Evolutionary conservation across 2,329 filamentous ascomycete genomes (phyloP).

Genomic region (Nemania bipapillata): DNA sequence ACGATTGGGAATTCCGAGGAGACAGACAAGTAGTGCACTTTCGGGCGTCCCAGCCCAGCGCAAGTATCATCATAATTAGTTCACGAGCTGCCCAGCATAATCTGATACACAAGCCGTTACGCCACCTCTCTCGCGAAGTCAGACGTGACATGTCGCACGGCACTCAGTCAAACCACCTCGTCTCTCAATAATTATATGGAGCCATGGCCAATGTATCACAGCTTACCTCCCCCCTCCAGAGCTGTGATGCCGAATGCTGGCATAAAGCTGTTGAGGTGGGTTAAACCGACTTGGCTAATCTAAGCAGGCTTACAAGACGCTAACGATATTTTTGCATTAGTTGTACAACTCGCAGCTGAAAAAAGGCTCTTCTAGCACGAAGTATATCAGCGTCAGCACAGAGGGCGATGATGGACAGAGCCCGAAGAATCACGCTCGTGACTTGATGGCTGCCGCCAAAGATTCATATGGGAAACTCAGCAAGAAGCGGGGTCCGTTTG

Average conservation of each 20-base stretch:
- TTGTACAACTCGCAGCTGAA: background rate
- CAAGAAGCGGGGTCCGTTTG: constrained; percentile 4
- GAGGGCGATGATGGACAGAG: background rate
- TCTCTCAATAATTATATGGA: background rate
- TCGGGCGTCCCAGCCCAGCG: too few species aligned
- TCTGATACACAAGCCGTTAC: background rate
- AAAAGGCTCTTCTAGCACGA: background rate
- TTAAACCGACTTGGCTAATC: background rate
- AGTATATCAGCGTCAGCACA: background rate
- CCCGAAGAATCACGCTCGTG: background rate
- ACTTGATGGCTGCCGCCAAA: background rate
- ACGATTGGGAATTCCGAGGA: background rate
- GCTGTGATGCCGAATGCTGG: background rate
- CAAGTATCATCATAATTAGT: background rate
- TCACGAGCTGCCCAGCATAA: background rate
- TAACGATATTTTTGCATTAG: constrained; percentile 1
- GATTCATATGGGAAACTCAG: background rate
- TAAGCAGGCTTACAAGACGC: background rate
- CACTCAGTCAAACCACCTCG: background rate
- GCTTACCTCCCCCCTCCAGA: background rate
- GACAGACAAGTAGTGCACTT: background rate
- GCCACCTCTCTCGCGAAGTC: background rate
- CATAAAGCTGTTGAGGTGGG: background rate
- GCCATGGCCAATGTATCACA: background rate
- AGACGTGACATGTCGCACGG: background rate